phyloP scores from a whole-genome alignment of 371 early-diverging fungal genomes.

The Zopfochytrium polystomum region DNA sequence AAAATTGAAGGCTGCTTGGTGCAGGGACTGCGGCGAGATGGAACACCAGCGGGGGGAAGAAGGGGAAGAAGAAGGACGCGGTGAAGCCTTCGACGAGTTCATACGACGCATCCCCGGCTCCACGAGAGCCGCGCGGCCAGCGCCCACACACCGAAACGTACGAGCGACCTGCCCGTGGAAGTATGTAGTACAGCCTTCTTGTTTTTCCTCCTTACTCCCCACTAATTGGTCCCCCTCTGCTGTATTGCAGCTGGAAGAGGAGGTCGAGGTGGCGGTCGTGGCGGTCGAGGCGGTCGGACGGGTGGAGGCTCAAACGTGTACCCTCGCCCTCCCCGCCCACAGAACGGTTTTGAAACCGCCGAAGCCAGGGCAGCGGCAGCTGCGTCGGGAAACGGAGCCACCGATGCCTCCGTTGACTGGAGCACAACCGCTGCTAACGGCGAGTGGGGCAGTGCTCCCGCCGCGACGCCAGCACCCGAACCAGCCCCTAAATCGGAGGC shows the following conservation, averaged over 20 bases:
- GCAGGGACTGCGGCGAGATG: neutral
- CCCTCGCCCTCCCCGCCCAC: constrained; percentile 27
- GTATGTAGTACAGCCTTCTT: constrained; percentile 7
- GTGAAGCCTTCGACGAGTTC: constrained; percentile 14
- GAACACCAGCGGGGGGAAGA: constrained; percentile 20
- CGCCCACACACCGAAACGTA: constrained; percentile 14
- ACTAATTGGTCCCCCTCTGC: neutral
- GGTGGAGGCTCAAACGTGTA: constrained; percentile 33
- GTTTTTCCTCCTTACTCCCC: neutral
- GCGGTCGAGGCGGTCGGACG: constrained; percentile 42
- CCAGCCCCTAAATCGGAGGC: constrained; percentile 10
- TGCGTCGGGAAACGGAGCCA: neutral
- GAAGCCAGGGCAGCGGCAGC: constrained; percentile 24
- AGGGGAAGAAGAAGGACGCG: constrained; percentile 62
- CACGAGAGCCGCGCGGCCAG: constrained; percentile 19
- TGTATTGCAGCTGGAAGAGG: constrained; percentile 35
- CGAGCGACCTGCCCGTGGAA: constrained; percentile 15
- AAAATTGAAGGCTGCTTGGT: neutral
- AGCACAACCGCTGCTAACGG: neutral
- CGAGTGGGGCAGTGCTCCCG: constrained; percentile 8
- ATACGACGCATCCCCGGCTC: neutral
- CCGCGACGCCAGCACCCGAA: constrained; percentile 5
- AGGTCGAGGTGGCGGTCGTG: constrained; percentile 52
- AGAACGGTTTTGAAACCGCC: constrained; percentile 32
- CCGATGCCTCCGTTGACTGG: constrained; percentile 5